phyloP scores from a whole-genome alignment of 2,329 filamentous ascomycete genomes.

The Daldinia sp. region DNA sequence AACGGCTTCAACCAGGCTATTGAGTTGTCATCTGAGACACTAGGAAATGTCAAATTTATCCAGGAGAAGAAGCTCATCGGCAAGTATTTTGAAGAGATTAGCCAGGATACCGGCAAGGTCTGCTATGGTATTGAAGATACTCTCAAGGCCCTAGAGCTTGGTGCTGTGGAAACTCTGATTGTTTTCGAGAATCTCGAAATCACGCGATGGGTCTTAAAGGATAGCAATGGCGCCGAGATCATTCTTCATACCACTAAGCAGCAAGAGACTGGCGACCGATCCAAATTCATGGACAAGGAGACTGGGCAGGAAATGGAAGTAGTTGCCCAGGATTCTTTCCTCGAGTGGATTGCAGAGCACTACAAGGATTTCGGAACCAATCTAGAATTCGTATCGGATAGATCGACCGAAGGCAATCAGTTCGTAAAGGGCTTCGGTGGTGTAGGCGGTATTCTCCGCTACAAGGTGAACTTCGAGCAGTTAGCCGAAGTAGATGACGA shows the following conservation, averaged over 20 bases:
- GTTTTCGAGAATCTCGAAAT: conserved; percentile 98
- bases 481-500: conserved; percentile 90
- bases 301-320: conserved; percentile 98
- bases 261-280: conserved; percentile 78
- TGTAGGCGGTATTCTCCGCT: conserved; percentile 94
- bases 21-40: conserved; percentile 90
- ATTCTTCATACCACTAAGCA: conserved; percentile 88
- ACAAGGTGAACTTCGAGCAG: conserved; percentile 99
- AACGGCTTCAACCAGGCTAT: conserved; percentile 99
- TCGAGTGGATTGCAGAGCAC: conserved; percentile 99
- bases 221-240: conserved; percentile 73
- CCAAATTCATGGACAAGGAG: conserved; percentile 92
- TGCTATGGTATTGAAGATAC: conserved; percentile 99
- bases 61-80: conserved; percentile 99
- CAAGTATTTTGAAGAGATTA: conserved; percentile 99
- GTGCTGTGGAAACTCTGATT: conserved; percentile 92
- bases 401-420: conserved; percentile 97
- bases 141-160: conserved; percentile 93
- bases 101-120: conserved; percentile 93
- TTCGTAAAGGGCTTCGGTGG: conserved; percentile 99
- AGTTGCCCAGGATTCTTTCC: conserved; percentile 84
- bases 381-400: conserved; percentile 96
- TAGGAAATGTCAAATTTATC: conserved; percentile 99
- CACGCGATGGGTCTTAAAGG: conserved; percentile 89
- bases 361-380: conserved; percentile 98